Conservation (phyloP, 352 stramenopile genomes). For the Poterioochromonas sp. region DNA sequence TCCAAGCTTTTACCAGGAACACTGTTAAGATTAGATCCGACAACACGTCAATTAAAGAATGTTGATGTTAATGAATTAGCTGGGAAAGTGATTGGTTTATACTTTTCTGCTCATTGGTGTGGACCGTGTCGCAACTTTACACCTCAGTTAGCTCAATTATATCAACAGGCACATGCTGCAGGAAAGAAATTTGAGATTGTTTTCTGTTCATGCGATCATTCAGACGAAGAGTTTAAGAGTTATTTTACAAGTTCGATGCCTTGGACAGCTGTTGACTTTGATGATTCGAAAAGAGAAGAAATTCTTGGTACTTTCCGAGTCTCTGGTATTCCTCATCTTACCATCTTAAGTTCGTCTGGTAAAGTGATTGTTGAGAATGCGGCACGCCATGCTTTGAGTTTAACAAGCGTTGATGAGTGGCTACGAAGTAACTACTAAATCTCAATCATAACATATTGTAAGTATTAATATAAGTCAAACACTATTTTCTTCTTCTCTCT, state of each 20-base stretch:
- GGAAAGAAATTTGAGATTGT: constrained; percentile 72
- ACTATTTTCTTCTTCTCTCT: too few relatives aligned
- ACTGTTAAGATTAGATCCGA: neutral
- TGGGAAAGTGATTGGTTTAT: constrained; percentile 67
- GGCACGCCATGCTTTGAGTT: neutral
- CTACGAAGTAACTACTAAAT: neutral
- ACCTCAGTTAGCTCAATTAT: constrained; percentile 63
- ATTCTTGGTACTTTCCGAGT: constrained; percentile 1
- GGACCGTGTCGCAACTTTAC: constrained; percentile 79
- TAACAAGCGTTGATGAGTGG: neutral
- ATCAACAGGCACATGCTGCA: constrained; percentile 67
- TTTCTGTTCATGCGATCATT: constrained; percentile 69
- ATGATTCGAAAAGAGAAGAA: constrained; percentile 33
- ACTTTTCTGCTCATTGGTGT: constrained; percentile 83
- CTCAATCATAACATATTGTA: neutral
- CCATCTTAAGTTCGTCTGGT: neutral
- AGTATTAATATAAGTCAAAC: too few relatives aligned
- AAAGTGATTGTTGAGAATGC: neutral
- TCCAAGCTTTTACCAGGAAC: neutral
- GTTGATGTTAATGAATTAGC: neutral
- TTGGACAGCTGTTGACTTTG: constrained; percentile 64
- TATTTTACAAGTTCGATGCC: constrained; percentile 73
- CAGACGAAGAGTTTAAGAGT: constrained; percentile 61
- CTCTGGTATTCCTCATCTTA: neutral
- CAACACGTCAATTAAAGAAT: neutral